Base-by-base conservation (phyloP, 495 filamentous ascomycete species). In the Xylaria nigripes region DNA sequence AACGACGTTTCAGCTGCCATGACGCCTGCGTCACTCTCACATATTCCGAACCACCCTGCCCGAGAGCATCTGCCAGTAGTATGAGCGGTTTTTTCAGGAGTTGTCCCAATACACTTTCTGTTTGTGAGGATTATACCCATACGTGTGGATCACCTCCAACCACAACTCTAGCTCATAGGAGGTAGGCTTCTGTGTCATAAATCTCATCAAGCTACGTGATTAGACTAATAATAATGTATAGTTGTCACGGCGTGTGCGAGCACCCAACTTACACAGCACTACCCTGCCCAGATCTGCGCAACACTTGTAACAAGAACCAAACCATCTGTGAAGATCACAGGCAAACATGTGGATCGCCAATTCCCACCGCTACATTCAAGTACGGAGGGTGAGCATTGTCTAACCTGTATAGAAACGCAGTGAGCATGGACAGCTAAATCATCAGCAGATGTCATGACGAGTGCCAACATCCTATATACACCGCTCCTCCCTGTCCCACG, bases 211-310 rank as follows among this genome's bases (percentile, higher is more conserved):
- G 51, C 22, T 50, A 9, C 15, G 15, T 2, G 41, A 44, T 32
- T 6, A 21, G 16, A 24, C 15, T 18, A 41, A 34, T 53, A n/a
- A 53, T 15, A 6, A n/a, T n/a, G 18, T 5, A 2, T 45, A 66
- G 63, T 41, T 66, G 64, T 47, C 63, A 55, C 44, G 53, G 48
- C 15, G 59, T 50, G 0, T 66, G 61, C 41, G 64, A 55, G 16
- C 56, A 56, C 5, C 61, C 61, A 12, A 66, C 58, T 2, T 66
- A 55, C 40, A 53, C 60, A 2, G 50, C 61, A 3, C 63, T 58
- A 8, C 56, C 63, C 4, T 66, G 63, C 48, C 63, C 60, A 6
- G 47, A 45, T 12, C 27, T 15, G 9, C 4, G 27, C 27, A 30
- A 10, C 27, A 4, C 10, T 30, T n/a, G n/a, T n/a, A n/a, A 30